These are phyloP conservation scores for Tephrocybe sp. DNA, from an alignment of 768 basidiomycete genomes.

Conservation along the genomic window DNA sequence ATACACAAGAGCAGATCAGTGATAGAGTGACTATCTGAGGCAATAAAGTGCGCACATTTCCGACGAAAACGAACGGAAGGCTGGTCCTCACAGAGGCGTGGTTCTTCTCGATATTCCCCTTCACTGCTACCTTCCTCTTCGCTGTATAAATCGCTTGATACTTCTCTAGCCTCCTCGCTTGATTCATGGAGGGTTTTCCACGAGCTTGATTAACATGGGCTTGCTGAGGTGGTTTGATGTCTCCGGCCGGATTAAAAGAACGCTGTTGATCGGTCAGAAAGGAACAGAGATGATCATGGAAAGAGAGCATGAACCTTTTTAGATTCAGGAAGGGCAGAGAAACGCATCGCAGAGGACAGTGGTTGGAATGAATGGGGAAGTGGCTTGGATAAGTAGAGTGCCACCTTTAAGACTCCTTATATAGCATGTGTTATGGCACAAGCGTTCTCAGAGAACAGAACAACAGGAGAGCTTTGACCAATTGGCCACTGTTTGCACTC, in stretches of 20 bases:
- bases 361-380: background rate
- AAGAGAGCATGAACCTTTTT: slow-evolving; percentile 1
- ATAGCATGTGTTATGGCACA: slow-evolving; percentile 2
- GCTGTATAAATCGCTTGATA: slow-evolving; percentile 26
- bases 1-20: background rate
- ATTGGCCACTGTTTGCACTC: background rate
- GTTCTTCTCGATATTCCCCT: slow-evolving; percentile 4
- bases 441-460: too few relatives aligned
- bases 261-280: background rate
- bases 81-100: slow-evolving; percentile 4
- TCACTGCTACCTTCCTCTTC: slow-evolving; percentile 22
- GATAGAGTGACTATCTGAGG: background rate
- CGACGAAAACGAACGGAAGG: slow-evolving; percentile 48
- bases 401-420: slow-evolving; percentile 7
- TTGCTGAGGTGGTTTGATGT: slow-evolving; percentile 1
- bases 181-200: slow-evolving; percentile 5
- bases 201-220: slow-evolving; percentile 3
- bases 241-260: background rate
- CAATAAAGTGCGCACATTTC: slow-evolving; percentile 50
- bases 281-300: background rate
- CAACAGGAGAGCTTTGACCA: slow-evolving; percentile 3
- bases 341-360: slow-evolving; percentile 5
- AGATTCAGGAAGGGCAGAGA: slow-evolving; percentile 8
- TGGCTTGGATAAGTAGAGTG: background rate
- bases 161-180: slow-evolving; percentile 11